These are phyloP conservation scores for Sporothrix pallida DNA, from an alignment of 2,329 filamentous ascomycete species.

Conservation along the genomic window DNA sequence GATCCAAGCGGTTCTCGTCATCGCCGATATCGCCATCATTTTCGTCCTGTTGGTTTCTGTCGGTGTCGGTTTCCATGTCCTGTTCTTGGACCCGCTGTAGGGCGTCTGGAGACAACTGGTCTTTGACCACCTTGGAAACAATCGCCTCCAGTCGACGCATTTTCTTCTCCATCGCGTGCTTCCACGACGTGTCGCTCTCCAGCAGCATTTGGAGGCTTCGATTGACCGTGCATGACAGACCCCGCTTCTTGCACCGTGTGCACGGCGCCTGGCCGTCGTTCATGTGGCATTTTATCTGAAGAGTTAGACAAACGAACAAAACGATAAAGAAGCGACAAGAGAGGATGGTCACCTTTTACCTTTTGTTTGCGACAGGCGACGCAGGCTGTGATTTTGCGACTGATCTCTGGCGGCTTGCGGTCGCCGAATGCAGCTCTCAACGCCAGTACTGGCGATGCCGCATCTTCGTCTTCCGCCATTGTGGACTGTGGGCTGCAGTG, in stretches of 20 bases:
- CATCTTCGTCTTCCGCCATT: conserved; percentile 52
- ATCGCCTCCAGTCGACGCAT: conserved; percentile 25
- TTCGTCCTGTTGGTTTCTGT: not conserved
- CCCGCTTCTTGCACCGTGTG: conserved; percentile 30
- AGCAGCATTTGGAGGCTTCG: conserved; percentile 32
- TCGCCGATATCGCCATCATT: not conserved
- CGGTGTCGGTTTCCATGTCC: not conserved
- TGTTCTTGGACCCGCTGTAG: not conserved
- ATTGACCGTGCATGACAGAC: conserved; percentile 31
- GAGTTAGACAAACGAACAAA: not conserved
- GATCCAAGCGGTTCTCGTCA: not conserved
- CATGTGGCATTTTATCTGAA: conserved; percentile 35
- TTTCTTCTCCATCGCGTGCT: conserved; percentile 29
- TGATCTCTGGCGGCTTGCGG: conserved; percentile 46
- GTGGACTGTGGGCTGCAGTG: too few species aligned
- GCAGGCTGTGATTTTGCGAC: conserved; percentile 46
- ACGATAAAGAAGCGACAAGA: too few species aligned
- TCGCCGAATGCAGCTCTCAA: conserved; percentile 47
- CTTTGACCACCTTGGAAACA: not conserved
- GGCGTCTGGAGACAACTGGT: not conserved
- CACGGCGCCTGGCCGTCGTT: conserved; percentile 28
- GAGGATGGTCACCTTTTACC: conserved; percentile 42
- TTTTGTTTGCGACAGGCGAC: conserved; percentile 50
- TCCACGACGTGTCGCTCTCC: conserved; percentile 32
- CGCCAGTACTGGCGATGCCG: conserved; percentile 35